phyloP scores from a whole-genome alignment of 306 rosid genomes.

The Herpetospermum pedunculosum region DNA sequence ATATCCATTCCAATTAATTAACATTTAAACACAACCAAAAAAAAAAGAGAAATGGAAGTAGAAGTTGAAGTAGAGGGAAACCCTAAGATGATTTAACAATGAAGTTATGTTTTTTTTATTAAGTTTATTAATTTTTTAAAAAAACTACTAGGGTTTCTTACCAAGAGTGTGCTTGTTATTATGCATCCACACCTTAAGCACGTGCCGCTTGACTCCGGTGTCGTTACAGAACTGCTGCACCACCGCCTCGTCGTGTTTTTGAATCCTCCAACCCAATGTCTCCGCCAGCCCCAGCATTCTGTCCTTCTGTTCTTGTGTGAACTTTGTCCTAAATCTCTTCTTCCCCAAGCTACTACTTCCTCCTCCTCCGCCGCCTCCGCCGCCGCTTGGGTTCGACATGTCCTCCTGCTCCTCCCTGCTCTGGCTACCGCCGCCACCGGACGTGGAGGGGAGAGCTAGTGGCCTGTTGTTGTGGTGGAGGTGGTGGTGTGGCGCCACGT shows the following conservation, averaged over 20 bases:
- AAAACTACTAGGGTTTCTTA: conserved; percentile 60
- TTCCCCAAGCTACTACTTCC: conserved; percentile 14
- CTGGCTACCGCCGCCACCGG: conserved; percentile 57
- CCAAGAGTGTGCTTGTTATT: conserved; percentile 98
- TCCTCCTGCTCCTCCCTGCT: conserved; percentile 72
- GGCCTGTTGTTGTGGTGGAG: too few species aligned
- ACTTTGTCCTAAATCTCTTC: conserved; percentile 75
- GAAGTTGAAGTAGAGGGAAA: background rate
- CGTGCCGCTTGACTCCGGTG: conserved; percentile 77
- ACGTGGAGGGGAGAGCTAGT: conserved; percentile 83
- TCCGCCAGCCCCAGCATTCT: conserved; percentile 80
- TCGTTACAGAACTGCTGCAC: conserved; percentile 75
- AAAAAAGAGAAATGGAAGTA: background rate
- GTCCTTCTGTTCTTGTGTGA: conserved; percentile 72
- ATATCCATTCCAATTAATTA: conserved; percentile 9
- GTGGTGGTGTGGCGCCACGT: conserved; percentile 43
- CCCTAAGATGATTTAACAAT: background rate
- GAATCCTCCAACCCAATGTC: conserved; percentile 81
- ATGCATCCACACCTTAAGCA: conserved; percentile 99
- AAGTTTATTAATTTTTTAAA: background rate
- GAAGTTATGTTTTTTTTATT: background rate
- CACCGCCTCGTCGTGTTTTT: conserved; percentile 69
- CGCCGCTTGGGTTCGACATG: conserved; percentile 60
- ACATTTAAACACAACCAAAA: background rate
- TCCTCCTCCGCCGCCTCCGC: conserved; percentile 28